phyloP scores from a whole-genome alignment of 306 rosid species.

The Nissolia schottii region DNA sequence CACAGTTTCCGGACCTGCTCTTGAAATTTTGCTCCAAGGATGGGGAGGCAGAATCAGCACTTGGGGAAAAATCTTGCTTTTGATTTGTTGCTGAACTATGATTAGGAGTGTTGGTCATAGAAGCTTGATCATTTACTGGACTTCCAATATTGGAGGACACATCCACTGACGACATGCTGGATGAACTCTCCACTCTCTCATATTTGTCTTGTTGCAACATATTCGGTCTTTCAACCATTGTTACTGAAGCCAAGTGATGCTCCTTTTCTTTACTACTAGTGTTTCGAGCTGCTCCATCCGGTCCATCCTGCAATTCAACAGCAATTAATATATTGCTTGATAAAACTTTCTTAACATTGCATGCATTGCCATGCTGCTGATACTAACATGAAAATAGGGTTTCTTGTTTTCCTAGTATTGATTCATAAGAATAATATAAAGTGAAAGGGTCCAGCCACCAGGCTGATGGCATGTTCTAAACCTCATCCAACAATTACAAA shows the following conservation, averaged over 20 bases:
- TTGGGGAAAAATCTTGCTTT: conserved; percentile 32
- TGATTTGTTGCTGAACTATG: conserved; percentile 31
- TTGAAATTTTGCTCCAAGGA: conserved; percentile 39
- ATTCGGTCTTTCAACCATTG: conserved; percentile 38
- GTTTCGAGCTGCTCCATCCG: conserved; percentile 23
- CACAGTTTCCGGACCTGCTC: conserved; percentile 35
- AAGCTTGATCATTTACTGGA: conserved; percentile 52
- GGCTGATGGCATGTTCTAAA: conserved; percentile 3
- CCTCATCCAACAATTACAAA: background rate
- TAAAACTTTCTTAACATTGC: background rate
- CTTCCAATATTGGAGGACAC: conserved; percentile 54
- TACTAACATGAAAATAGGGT: background rate
- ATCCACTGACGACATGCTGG: conserved; percentile 51
- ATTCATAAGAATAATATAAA: conserved; percentile 2
- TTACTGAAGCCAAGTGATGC: conserved; percentile 33
- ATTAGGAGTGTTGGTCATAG: conserved; percentile 33
- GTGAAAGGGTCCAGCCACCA: background rate
- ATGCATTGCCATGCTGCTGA: background rate
- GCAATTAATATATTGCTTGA: conserved; percentile 16
- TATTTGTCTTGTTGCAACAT: conserved; percentile 32
- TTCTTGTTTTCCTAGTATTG: conserved; percentile 4
- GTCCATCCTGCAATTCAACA: conserved; percentile 50
- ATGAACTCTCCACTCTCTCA: conserved; percentile 48
- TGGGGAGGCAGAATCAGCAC: conserved; percentile 44
- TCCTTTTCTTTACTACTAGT: conserved; percentile 36